Base-by-base conservation (phyloP, 495 filamentous ascomycete species). In the Aspergillus cristatus region DNA sequence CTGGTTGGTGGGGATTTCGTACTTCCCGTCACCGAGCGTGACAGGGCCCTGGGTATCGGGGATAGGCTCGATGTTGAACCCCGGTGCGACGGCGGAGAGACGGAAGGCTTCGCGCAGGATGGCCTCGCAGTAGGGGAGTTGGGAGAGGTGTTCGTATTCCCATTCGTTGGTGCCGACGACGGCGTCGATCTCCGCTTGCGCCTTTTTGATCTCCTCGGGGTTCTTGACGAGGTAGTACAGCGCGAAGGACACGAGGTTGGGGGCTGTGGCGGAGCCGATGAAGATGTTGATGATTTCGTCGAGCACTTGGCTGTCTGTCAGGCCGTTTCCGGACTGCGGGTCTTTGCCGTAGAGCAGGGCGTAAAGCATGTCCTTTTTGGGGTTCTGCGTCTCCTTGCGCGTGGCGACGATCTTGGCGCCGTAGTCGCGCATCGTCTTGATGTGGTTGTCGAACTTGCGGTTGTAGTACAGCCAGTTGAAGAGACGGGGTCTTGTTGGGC, bases 21-120 rank as follows among this genome's bases (percentile, higher is more conserved):
- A 88, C 50, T 82, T 78, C 20, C 81, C 83, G 2, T 75, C 78
- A 1, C 65, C 70, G 4, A 84, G 51, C 3, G 62, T 37, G 10
- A 70, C 48, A 12, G 64, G 63, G 18, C 66, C 69, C 0, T 74
- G 69, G 33, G 76, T 62, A n/a, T 71, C 62, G 13, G 65, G 61
- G 33, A 68, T 45, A 10, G 69, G 60, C 39, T 73, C 67, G 39
- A 71, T 67, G 51, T 80, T 80, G 57, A 84, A 78, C 1, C 67
- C 61, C 0, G 80, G 71, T 13, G 82, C 84, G 2, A 81, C 75
- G 2, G 82, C 73, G 14, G 64, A 68, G 1, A 89, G 58, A 26
- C 86, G 76, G 14, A 90, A 60, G 0, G 84, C 73, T 58, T 94
- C 86, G 7, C 82, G 74, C 25, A 91, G 65, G 35, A 82, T 64